Base-by-base conservation (phyloP, 441 rosid species). In the Aquilaria agallochum region DNA sequence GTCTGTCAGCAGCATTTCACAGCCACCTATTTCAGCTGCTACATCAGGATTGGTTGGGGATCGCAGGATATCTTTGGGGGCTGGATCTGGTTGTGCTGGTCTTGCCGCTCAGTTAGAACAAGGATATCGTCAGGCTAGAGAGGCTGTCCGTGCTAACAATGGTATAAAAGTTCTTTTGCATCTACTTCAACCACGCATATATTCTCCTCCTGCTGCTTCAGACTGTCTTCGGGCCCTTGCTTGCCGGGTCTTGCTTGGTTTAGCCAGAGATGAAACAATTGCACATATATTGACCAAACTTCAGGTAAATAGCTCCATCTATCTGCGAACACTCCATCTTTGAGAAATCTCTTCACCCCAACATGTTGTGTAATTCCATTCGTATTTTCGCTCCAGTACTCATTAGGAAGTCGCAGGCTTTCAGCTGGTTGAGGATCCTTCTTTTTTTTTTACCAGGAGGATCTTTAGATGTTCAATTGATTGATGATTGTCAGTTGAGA, bases 41-140 rank as follows among this genome's bases (percentile, higher is more conserved):
- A 68, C 97, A 55, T 95, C 98, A 53, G 93, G 99, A 68, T 80
- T 95, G 81, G 99, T 95, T 64, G 99, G 99, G 67, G 98, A 92
- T 75, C 80, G 96, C 55, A 88, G 98, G 72, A 92, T 95, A 78
- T 92, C 86, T 70, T 78, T 95, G 70, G 98, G 99, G 76, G 87
- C 89, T 60, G 97, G 96, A 66, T 86, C 99, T 31, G 99, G 99
- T 71, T 88, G 82, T 70, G 96, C 98, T 62, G 99, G 99, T 54
- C 97, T 95, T 76, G 98, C 99, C 69, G 93, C 99, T 34, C 94
- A 92, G 73, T 83, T 95, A 83, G 99, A 95, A 76, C 97, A 90
- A 75, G 97, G 89, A 58, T 95, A 95, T 83, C 80, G 98, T 70
- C 93, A 78, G 72, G 99, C 99, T 59, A 92, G 99, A 69, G 99